phyloP scores from a whole-genome alignment of 768 basidiomycete species.

The Rhodotorula babjevae region DNA sequence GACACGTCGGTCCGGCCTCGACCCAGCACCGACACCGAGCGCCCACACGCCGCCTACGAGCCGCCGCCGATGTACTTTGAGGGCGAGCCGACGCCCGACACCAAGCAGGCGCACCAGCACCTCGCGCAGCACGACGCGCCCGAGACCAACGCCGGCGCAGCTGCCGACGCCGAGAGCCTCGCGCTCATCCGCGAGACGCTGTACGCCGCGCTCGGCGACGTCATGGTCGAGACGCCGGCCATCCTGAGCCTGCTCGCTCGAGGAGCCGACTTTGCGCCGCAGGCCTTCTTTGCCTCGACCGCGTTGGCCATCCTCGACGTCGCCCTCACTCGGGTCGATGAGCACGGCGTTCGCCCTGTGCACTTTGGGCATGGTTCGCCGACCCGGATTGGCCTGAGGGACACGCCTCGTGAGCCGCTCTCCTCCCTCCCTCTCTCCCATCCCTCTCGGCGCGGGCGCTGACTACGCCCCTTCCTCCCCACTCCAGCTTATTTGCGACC shows the following conservation, averaged over 20 bases:
- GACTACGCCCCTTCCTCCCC: no score
- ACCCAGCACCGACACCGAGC: slow-evolving; percentile 1
- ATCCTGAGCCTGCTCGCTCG: slow-evolving; percentile 58
- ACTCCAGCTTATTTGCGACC: slow-evolving; percentile 55
- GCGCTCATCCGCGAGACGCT: slow-evolving; percentile 79
- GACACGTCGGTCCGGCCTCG: slow-evolving; percentile 55
- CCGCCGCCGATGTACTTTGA: slow-evolving; percentile 65
- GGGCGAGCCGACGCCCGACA: slow-evolving; percentile 23
- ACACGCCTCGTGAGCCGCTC: slow-evolving; percentile 55
- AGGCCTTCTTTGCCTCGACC: slow-evolving; percentile 75
- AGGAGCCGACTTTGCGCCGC: slow-evolving; percentile 54
- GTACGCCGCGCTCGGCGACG: slow-evolving; percentile 66
- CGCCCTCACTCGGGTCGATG: slow-evolving; percentile 51
- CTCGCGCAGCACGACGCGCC: slow-evolving; percentile 29
- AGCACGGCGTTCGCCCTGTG: slow-evolving; percentile 54
- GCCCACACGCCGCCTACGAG: slow-evolving; percentile 53
- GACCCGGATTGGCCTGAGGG: slow-evolving; percentile 54
- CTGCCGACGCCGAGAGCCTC: slow-evolving; percentile 47
- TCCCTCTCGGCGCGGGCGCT: fast-evolving
- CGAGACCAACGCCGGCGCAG: background rate
- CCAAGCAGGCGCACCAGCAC: slow-evolving; percentile 41
- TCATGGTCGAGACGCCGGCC: slow-evolving; percentile 56
- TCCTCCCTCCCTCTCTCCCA: no score
- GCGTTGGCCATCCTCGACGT: slow-evolving; percentile 69
- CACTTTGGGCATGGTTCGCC: slow-evolving; percentile 58